A percentile compares a stretch with the other conserved stretches of the same genome.
phyloP scores from a whole-genome alignment of 1,284 basidiomycete genomes.

The Leucoagaricus sp. region DNA sequence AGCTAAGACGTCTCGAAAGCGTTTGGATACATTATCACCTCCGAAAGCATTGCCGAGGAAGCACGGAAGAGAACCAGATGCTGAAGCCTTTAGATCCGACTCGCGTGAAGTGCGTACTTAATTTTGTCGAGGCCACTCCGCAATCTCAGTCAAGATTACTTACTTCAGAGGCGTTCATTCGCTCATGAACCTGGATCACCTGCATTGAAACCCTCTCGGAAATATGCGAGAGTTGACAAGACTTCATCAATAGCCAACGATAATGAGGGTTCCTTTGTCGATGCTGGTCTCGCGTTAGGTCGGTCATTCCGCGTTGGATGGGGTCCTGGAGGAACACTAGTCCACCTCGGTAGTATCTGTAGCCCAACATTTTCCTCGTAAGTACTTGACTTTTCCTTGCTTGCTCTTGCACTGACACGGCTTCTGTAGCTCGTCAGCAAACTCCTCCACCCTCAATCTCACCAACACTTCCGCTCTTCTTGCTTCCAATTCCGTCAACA shows the following conservation, averaged over 20 bases:
- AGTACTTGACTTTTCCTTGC: constrained; percentile 27
- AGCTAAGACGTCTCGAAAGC: constrained; percentile 18
- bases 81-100: constrained; percentile 63
- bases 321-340: constrained; percentile 80
- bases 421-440: constrained; percentile 46
- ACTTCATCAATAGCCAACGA: constrained; percentile 64
- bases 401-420: constrained; percentile 12
- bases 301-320: constrained; percentile 91
- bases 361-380: constrained; percentile 51
- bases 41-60: constrained; percentile 51
- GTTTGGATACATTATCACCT: constrained; percentile 24
- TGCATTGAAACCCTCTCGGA: constrained; percentile 65
- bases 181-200: constrained; percentile 68
- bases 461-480: constrained; percentile 46
- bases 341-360: constrained; percentile 76
- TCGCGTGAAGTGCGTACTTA: constrained; percentile 58
- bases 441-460: constrained; percentile 56
- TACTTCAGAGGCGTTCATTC: constrained; percentile 54
- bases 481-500: constrained; percentile 23
- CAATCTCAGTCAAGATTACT: neutral
- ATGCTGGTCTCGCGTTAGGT: constrained; percentile 85
- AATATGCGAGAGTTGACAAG: constrained; percentile 69
- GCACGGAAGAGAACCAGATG: constrained; percentile 77
- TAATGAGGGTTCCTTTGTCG: constrained; percentile 68
- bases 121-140: neutral